These are phyloP conservation scores for Juncus effusus DNA, from an alignment of 176 grass and related monocot species.

Conservation along the genomic window DNA sequence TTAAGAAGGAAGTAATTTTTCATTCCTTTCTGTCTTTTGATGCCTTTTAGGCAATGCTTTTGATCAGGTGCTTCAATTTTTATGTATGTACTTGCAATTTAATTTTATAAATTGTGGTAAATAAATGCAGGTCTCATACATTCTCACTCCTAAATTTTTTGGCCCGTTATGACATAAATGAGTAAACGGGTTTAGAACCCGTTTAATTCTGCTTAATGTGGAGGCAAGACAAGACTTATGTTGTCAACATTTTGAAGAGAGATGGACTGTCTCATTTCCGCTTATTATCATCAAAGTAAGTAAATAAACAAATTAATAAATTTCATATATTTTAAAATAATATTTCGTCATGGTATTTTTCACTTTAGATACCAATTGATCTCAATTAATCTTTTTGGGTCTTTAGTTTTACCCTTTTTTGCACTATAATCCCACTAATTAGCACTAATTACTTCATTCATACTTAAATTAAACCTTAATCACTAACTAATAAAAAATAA, in stretches of 20 bases:
- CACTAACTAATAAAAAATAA: constrained; percentile 26
- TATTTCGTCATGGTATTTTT: neutral
- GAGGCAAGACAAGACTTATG: constrained; percentile 16
- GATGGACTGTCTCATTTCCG: constrained; percentile 21
- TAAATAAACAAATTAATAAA: neutral
- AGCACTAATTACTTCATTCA: neutral
- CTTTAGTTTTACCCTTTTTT: neutral
- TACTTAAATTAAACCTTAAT: too few species aligned
- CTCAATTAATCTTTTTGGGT: neutral
- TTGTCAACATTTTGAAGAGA: constrained; percentile 21
- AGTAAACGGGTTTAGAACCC: constrained; percentile 29
- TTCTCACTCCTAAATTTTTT: constrained; percentile 1
- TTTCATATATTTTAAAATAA: neutral
- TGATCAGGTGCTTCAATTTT: neutral
- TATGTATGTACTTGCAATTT: constrained; percentile 6
- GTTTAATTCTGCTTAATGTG: constrained; percentile 29
- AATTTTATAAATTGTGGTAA: neutral
- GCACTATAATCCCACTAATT: neutral
- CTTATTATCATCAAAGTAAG: constrained; percentile 22
- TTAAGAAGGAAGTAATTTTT: neutral
- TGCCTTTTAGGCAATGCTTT: constrained; percentile 2
- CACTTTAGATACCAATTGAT: neutral
- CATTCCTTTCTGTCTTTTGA: neutral
- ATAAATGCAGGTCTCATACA: constrained; percentile 26
- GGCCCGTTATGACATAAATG: constrained; percentile 25